Base-by-base conservation (phyloP, 148 eudicot species). In the Euryodendron excelsum region DNA sequence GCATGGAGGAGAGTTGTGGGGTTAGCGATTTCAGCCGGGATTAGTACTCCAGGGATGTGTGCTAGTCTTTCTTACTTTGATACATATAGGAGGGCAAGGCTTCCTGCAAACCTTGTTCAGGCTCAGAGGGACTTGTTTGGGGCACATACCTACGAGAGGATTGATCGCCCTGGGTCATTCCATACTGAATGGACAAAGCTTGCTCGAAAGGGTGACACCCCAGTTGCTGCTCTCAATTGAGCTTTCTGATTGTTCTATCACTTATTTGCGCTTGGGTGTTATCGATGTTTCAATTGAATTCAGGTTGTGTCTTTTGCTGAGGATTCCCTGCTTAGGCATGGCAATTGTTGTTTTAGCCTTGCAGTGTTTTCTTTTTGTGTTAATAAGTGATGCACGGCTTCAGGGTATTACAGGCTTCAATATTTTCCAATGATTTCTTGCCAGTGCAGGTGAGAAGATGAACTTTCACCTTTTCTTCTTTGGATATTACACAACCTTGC, bases 121-220 rank as follows among this genome's bases (percentile, higher is more conserved):
- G 96, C 98, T 80, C 98, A 94, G 73, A 90, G 96, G 81, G 98
- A 94, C 80, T 94, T 89, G 84, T 94, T 94, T 71, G 96, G 96
- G 56, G 95, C 98, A 3, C 98, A 93, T 84, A 91, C 98, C 33
- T 92, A 94, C 74, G 93, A 94, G 88, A 89, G 96, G 83, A 74
- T 89, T n/a, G 98, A 91, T 77, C 86, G 84, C 30, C 69, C 90
- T 7, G 98, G 98, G 30, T 47, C 96, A 9, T 94, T 50, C 76
- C 98, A 94, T 75, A 92, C 98, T 0, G 92, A 94, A 83, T 94
- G 98, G 98, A 86, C 98, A 20, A 93, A 93, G 88, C 91, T 93
- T 30, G 98, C 98, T 58, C 81, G 90, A 41, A 87, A 88, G 86
- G 74, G 77, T 77, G 75, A 47, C 47, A 72, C 70, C 10, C 61